Base-by-base conservation (phyloP, 2,329 filamentous ascomycete genomes). In the Diplodia seriata region DNA sequence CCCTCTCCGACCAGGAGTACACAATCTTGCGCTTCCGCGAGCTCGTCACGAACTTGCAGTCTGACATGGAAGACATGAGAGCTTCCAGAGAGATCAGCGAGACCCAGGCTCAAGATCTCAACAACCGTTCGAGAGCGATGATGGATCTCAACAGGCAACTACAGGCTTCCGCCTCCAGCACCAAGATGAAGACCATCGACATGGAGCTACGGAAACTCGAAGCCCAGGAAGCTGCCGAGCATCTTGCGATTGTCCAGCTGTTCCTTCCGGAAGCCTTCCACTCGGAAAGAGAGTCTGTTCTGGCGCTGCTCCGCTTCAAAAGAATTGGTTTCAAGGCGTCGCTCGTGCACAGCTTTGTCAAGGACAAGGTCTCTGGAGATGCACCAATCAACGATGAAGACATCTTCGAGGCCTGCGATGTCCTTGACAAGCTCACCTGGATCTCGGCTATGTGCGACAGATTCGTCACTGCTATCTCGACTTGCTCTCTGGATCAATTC, bases 91-190 rank as follows among this genome's bases (percentile, higher is more conserved):
- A 94, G 54, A 91, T 98, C 72, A 96, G 93, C 0, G 95, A 98
- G 78, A 90, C 90, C 18, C 94, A 98, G 77, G 93, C 94, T 0
- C 93, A 94, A 76, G 93, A 98, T 77, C 87, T 98, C 67, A 94
- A 90, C 71, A 91, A 88, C 73, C 91, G 93, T 70, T 97, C 94
- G 54, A 89, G 93, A 70, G 93, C 94, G 66, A 97, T 99, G 90
- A 91, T 97, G 87, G 94, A 99, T 75, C 86, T 99, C 55, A 98
- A 98, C 79, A 87, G 94, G 86, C 96, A 97, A 80, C 86, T 99
- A 53, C 94, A 97, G 75, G 87, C 91, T 67, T 96, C 93, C 14
- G 93, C 93, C 12, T 87, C 93, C 50, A 97, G 97, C 82, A 91
- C 94, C 2, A 94, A 97, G 77, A 90, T 92, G 74, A 98, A 97